Evolutionary conservation across 805 yeast genomes (phyloP), one percentile per base, ranked within the genome.

Genomic region (Zygoascus tannicola): DNA sequence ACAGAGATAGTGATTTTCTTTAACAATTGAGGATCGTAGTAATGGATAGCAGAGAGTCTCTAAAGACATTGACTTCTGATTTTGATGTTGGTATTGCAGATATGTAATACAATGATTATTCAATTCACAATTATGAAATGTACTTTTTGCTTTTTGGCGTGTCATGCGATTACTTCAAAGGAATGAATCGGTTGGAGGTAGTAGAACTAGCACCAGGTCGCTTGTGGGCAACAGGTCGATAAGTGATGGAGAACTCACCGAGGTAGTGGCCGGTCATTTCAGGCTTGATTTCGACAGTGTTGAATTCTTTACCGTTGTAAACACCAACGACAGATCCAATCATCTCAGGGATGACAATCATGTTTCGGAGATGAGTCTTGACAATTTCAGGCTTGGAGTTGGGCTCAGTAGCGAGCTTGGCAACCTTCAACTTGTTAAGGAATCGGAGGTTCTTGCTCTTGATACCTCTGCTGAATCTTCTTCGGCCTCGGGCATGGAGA

Each of bases 181-280:
- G 87, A 67, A 80, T 78, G 80, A 81, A 81, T 72, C 84, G 73
- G 72, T 83, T 73, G 73, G 83, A 76, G 67, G 75, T 70, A 49
- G 66, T 57, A 42, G 66, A 64, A 55, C 69, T 69, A 50, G 76
- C 74, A 81, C 88, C 94, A 65, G 94, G 88, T 78, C 92, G 82
- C 82, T 97, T 97, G 80, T 94, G 99, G 80, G 94, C 86, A 71
- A 90, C 97, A 70, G 99, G 98, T 73, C 95, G 85, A 81, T 92
- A 92, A 65, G 98, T 78, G 75, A 92, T 92, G 67, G 98, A 90
- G 86, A 92, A 92, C 80, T 92, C 99, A 78, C 97, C 99, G 66
- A 92, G 85, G 94, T 92, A 92, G 84, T 90, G 96, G 71, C 98
- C 97, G 70, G 90, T 88, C 98, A 92, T 92, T 80, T 92, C 99